phyloP scores from a whole-genome alignment of 2,329 filamentous ascomycete genomes.

The Trichoderma asperellum region DNA sequence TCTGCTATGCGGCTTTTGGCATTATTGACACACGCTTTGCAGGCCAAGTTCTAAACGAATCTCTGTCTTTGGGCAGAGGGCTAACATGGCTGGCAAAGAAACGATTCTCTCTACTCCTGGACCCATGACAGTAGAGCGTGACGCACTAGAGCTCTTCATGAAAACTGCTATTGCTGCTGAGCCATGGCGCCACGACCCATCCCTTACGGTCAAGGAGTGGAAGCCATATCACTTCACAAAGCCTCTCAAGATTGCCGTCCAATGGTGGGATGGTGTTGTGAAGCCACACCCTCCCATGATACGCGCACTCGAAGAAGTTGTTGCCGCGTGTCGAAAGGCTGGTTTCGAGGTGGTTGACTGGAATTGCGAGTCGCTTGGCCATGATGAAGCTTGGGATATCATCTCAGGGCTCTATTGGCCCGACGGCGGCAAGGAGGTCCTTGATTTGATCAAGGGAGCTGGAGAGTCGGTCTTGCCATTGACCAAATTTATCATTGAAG shows the following conservation, averaged over 20 bases:
- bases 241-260: conserved; percentile 63
- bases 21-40: background rate
- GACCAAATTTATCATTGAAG: conserved; percentile 23
- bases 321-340: conserved; percentile 51
- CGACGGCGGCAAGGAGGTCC: conserved; percentile 18
- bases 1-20: background rate
- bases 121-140: conserved; percentile 43
- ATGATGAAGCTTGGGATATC: conserved; percentile 49
- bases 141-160: conserved; percentile 44
- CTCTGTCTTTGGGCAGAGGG: conserved; percentile 35
- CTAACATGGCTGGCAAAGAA: conserved; percentile 43
- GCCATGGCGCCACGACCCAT: conserved; percentile 43
- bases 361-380: conserved; percentile 55
- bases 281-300: conserved; percentile 62
- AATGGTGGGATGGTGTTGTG: conserved; percentile 63
- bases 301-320: conserved; percentile 59
- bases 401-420: conserved; percentile 24
- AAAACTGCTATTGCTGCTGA: conserved; percentile 38
- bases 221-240: conserved; percentile 40
- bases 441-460: conserved; percentile 43
- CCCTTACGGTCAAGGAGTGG: conserved; percentile 41
- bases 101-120: conserved; percentile 41
- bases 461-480: conserved; percentile 30
- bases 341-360: conserved; percentile 59
- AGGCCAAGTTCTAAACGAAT: conserved; percentile 39